A percentile compares a stretch with the other conserved stretches of the same genome.
phyloP scores from a whole-genome alignment of 2,329 filamentous ascomycete genomes.

The Cladobotryum protrusum region DNA sequence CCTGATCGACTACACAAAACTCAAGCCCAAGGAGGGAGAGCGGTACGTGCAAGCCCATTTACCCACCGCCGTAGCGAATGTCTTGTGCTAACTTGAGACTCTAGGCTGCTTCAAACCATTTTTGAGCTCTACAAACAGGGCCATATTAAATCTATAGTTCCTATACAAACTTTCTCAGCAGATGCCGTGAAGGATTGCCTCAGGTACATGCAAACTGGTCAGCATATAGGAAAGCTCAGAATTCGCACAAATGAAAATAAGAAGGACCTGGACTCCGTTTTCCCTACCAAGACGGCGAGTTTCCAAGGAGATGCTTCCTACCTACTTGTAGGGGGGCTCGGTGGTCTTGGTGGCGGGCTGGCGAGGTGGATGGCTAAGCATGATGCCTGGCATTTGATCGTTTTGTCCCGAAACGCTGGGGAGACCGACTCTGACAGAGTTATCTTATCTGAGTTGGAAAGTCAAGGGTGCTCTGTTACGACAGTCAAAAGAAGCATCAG shows the following conservation, averaged over 20 bases:
- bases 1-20: neutral
- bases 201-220: conserved; percentile 13
- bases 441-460: conserved; percentile 5
- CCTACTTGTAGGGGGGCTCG: conserved; percentile 21
- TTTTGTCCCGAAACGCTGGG: conserved; percentile 9
- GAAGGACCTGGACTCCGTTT: neutral
- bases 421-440: neutral
- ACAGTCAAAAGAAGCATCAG: conserved; percentile 6
- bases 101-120: neutral
- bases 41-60: neutral
- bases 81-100: too few species aligned
- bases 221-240: conserved; percentile 22
- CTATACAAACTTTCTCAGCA: conserved; percentile 10
- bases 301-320: conserved; percentile 9
- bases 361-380: conserved; percentile 19
- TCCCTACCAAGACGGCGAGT: too few species aligned
- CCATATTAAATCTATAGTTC: conserved; percentile 12
- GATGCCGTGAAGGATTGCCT: conserved; percentile 13
- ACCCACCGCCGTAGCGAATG: neutral
- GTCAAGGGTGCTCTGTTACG: conserved; percentile 2
- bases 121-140: neutral
- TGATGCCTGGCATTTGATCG: conserved; percentile 11
- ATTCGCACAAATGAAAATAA: neutral
- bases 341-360: conserved; percentile 18
- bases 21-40: neutral